Evolutionary conservation across 2,329 filamentous ascomycete species (phyloP), one percentile per base, ranked within the genome.

Genomic region (Dryadomyces quercus-mongolicae): DNA sequence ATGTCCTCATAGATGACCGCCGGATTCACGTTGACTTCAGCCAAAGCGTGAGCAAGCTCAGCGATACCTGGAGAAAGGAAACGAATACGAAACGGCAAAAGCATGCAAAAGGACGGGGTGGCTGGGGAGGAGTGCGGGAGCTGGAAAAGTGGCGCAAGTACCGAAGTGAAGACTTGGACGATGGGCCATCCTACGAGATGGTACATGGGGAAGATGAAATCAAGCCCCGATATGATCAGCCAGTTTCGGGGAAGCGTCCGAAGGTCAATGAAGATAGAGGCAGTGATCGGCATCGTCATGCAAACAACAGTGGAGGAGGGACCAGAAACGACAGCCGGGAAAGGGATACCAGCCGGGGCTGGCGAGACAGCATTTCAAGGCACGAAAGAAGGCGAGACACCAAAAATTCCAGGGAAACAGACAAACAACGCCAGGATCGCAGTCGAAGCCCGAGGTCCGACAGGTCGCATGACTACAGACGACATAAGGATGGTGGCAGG

Each of bases 11-110:
- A 60, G 93, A 98, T 64, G 93, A 98, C 63, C 88, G 95, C 60
- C 85, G 93, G 45, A 98, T 98, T 59, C 93, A 98, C 65, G 93
- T 98, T 54, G 93, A 98, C 70, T 98, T 98, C 69, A 96, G 91
- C 12, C 93, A 98, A 71, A 95, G 89, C 66, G 93, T 91, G 57
- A 80, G 84, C 58, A 92, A 89, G 65, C 72, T 98, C 8, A 93
- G 89, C 48, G 88, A 95, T 58, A 84, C 84, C 16, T 98, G 93
- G 93, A 80, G 93, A 58, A 85, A 82, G 57, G 84, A 85, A 45
- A 89, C 91, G 20, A 95, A 95, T 64, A 80, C 78, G 44, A 96
- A 95, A 71, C 80, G 92, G 49, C 71, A 73, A 68, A 71, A 73
- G 68, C 62, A 62, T 20, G 66, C 64, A 2, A 62, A 78, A 67